Evolutionary conservation across 345 rosid genomes (phyloP), one percentile per base, ranked within the genome.

Genomic region (Alliaria petiolata): DNA sequence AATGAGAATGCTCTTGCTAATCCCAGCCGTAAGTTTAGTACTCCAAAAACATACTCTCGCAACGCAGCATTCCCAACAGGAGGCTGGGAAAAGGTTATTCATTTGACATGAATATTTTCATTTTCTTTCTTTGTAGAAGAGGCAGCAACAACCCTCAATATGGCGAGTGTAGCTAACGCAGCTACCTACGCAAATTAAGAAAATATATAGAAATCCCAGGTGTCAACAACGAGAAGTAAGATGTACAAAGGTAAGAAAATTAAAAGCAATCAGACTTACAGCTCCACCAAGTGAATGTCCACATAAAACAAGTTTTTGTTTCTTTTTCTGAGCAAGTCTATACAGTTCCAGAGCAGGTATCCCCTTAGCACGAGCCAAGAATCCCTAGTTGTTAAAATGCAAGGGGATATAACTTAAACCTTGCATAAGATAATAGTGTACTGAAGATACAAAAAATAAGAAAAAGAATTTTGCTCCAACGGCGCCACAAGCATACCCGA

Each of bases 261-360:
- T 19, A 45, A 59, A 31, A 19, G 43, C 36, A 14, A 50, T 36
- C n/a, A 44, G 68, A 83, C 89, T 80, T 84, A 93, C 98, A 54
- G 98, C 98, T 60, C 98, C 98, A 73, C 98, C 98, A 79, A 93
- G 96, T 61, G 98, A 91, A 81, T 93, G 98, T 43, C 98, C 97
- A 83, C 98, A 93, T 42, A 93, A 76, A 15, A 91, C 98, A 79
- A 93, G 97, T 79, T 93, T 93, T 6, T 85, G 71, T 62, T 93
- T 85, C 89, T 91, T 93, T 81, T 91, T 91, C 78, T 89, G 90
- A 80, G 98, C 98, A 81, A 93, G 97, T 69, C 86, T 85, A 82
- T 90, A 93, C 68, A 93, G 73, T 81, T 93, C 98, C 69, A 93
- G 79, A 83, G 98, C 95, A 67, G 98, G 98, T 81, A 93, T 91